These are phyloP conservation scores for Zygnema circumcarinatum DNA, from an alignment of 139 green algal species.

Conservation along the genomic window DNA sequence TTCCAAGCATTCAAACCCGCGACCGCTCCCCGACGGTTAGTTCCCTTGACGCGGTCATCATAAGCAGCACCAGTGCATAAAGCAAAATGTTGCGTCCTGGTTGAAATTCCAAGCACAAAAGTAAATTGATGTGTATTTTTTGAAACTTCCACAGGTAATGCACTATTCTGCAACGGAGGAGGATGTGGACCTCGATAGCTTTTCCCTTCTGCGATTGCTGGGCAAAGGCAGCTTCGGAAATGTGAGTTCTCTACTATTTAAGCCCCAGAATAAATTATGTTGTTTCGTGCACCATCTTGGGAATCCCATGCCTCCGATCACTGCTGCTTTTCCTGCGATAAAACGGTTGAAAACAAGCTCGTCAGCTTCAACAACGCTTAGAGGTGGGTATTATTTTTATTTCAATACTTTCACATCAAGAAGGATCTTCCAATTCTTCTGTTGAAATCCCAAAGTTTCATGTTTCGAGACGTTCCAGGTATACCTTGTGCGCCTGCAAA, in stretches of 20 bases:
- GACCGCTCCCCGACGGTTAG: neutral
- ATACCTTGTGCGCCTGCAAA: conserved; percentile 32
- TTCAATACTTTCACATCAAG: no score
- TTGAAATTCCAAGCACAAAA: no score
- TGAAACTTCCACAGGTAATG: neutral
- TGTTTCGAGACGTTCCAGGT: conserved; percentile 18
- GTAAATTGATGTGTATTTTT: neutral
- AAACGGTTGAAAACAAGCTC: no score
- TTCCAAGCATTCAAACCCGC: neutral
- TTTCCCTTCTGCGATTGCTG: conserved; percentile 90
- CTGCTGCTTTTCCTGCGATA: no score
- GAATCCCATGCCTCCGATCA: no score
- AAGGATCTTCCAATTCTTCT: no score
- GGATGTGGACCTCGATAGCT: conserved; percentile 69
- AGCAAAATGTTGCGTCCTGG: no score
- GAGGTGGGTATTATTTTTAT: no score
- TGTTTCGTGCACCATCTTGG: no score
- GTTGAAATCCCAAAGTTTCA: no score
- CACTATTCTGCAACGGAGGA: neutral
- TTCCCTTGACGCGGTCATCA: neutral
- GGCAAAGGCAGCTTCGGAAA: conserved; percentile 97
- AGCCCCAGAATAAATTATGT: neutral
- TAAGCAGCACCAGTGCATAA: no score
- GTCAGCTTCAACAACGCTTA: no score
- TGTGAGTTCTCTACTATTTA: conserved; percentile 46